Percentiles rank a stretch among this genome's conserved stretches.
These are phyloP conservation scores for Diplocarpon rosae DNA, from an alignment of 2,329 filamentous ascomycete species.

Conservation along the genomic window DNA sequence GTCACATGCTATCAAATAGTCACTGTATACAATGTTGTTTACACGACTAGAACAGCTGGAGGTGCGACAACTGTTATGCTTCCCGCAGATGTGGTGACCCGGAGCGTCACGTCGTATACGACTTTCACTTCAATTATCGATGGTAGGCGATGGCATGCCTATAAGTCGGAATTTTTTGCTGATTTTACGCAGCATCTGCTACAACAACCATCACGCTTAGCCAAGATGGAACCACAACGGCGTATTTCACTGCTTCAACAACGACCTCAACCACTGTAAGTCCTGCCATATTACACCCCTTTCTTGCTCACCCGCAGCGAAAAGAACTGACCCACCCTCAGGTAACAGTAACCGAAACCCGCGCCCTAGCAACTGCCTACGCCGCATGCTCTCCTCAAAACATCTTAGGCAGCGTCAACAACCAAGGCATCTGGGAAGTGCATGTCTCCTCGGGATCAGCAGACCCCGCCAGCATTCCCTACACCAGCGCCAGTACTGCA, in stretches of 20 bases:
- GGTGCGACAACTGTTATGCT: neutral
- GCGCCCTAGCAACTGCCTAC: neutral
- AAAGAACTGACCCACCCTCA: neutral
- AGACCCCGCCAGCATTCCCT: neutral
- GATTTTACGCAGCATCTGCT: neutral
- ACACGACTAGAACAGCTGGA: neutral
- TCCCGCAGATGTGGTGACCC: neutral
- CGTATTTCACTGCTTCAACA: neutral
- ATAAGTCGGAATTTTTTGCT: neutral
- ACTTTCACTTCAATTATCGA: neutral
- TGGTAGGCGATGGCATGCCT: neutral
- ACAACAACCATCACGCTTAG: neutral
- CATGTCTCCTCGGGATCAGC: neutral
- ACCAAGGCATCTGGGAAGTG: conserved; percentile 3
- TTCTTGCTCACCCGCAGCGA: neutral
- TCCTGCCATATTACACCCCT: neutral
- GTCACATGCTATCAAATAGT: conserved; percentile 1
- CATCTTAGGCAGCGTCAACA: neutral
- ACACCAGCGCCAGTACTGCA: neutral
- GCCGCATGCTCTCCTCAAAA: neutral
- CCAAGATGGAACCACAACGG: neutral
- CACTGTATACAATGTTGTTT: neutral
- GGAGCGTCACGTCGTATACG: neutral
- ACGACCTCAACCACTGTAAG: neutral
- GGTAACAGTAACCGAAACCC: neutral